A percentile compares a stretch with the other conserved stretches of the same genome.
Evolutionary conservation across 2,329 filamentous ascomycete species (phyloP).

Genomic region (Daldinia sp.): DNA sequence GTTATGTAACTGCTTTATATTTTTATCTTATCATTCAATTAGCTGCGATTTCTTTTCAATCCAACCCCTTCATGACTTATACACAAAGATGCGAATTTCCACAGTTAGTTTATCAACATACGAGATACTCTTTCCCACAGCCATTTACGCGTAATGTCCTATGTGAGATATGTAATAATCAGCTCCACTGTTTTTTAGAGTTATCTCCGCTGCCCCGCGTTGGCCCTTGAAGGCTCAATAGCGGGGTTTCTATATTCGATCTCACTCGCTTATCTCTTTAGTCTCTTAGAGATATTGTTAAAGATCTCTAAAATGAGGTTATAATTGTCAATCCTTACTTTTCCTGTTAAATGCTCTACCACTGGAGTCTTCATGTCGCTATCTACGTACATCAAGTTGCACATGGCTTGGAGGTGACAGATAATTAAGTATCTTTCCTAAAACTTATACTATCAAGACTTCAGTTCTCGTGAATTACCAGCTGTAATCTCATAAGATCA

Average conservation of each 20-base stretch:
- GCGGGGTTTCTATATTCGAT: slow-evolving; percentile 7
- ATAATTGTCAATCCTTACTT: not conserved
- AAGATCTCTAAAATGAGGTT: not conserved
- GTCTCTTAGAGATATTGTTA: not conserved
- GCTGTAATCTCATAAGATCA: not conserved
- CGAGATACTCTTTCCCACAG: not conserved
- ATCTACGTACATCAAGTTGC: not conserved
- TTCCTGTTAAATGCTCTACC: not conserved
- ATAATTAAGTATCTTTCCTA: not conserved
- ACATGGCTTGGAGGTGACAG: slow-evolving; percentile 21
- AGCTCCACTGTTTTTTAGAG: slow-evolving; percentile 13
- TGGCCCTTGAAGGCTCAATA: slow-evolving; percentile 14
- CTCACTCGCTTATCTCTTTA: not conserved
- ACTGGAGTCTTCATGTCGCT: not conserved
- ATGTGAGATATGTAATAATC: not conserved
- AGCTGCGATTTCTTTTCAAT: not conserved
- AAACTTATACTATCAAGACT: not conserved
- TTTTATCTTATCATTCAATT: not conserved
- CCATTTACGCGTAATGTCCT: not conserved
- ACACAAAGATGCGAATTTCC: not conserved
- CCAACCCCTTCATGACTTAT: not conserved
- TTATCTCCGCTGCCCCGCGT: slow-evolving; percentile 28
- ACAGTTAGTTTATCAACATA: too few species aligned
- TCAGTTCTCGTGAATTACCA: not conserved
- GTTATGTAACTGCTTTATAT: not conserved